phyloP scores from a whole-genome alignment of 805 yeast species.

The Teunomyces tritomae region DNA sequence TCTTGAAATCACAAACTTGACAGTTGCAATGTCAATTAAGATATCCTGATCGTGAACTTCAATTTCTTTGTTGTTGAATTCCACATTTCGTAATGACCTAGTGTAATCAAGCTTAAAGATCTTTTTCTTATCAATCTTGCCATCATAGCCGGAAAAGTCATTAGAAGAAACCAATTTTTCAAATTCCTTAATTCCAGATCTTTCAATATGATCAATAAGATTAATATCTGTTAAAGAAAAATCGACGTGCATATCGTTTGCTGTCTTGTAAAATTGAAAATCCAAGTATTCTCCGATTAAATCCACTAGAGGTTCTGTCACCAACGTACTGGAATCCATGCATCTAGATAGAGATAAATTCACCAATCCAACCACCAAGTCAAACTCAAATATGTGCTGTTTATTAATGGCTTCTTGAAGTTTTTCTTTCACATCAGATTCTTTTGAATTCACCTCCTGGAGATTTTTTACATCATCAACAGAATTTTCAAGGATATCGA shows the following conservation, averaged over 20 bases:
- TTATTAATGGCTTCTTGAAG: slow-evolving; percentile 17
- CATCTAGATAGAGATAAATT: slow-evolving; percentile 66
- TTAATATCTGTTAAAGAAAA: slow-evolving; percentile 62
- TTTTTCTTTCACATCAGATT: not conserved
- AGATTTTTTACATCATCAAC: not conserved
- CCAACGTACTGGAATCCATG: slow-evolving; percentile 55
- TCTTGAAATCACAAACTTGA: slow-evolving; percentile 71
- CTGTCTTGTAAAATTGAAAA: slow-evolving; percentile 59
- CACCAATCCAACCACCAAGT: slow-evolving; percentile 65
- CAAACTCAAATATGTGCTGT: slow-evolving; percentile 72
- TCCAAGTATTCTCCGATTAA: slow-evolving; percentile 64
- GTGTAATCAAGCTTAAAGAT: slow-evolving; percentile 59
- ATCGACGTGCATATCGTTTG: slow-evolving; percentile 61
- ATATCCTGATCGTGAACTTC: slow-evolving; percentile 79
- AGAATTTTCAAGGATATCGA: slow-evolving; percentile 19
- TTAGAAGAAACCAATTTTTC: slow-evolving; percentile 69
- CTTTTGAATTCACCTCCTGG: not conserved
- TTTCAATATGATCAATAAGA: slow-evolving; percentile 73
- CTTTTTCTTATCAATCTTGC: slow-evolving; percentile 28
- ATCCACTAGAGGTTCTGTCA: slow-evolving; percentile 68
- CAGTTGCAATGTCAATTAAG: slow-evolving; percentile 70
- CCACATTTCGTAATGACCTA: slow-evolving; percentile 59
- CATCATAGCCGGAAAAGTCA: slow-evolving; percentile 31
- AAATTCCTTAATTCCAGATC: slow-evolving; percentile 58
- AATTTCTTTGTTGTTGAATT: slow-evolving; percentile 49